phyloP scores from a whole-genome alignment of 2,329 filamentous ascomycete species.

The Sporothrix curviconia region DNA sequence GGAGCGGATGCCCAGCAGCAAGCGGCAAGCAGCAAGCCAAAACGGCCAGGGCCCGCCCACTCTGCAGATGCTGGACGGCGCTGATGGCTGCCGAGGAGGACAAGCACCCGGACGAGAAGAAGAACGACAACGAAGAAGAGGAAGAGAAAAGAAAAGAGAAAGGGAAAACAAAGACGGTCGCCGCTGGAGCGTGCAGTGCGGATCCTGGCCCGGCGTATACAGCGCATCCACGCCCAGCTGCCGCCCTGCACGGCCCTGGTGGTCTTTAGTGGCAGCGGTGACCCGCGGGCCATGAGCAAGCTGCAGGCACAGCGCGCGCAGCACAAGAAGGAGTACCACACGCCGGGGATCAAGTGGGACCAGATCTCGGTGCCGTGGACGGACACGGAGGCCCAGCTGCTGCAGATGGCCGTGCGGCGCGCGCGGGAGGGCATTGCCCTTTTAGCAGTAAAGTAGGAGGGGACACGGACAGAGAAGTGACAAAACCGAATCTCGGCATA shows the following conservation, averaged over 20 bases:
- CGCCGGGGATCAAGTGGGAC: conserved; percentile 59
- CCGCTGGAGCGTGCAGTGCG: conserved; percentile 41
- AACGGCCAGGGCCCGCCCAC: conserved; percentile 31
- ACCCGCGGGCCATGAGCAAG: conserved; percentile 59
- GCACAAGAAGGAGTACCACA: conserved; percentile 59
- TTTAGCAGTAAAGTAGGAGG: conserved; percentile 49
- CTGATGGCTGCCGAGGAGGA: conserved; percentile 14
- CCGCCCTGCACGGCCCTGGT: conserved; percentile 61
- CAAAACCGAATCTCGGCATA: no score
- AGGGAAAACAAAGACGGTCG: no score
- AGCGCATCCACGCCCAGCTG: conserved; percentile 49
- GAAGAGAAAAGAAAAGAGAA: no score
- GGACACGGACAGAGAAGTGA: not conserved
- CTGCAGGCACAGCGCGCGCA: conserved; percentile 54
- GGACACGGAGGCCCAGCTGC: conserved; percentile 56
- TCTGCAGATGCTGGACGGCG: conserved; percentile 19
- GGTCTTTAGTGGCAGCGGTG: conserved; percentile 59
- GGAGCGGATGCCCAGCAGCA: conserved; percentile 20
- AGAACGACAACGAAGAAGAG: not conserved
- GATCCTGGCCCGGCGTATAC: conserved; percentile 43
- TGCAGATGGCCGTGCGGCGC: conserved; percentile 48
- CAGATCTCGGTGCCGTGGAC: conserved; percentile 62
- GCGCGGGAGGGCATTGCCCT: conserved; percentile 60
- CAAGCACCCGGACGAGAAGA: not conserved
- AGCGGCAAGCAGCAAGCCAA: not conserved